Percentiles rank a stretch among this genome's conserved stretches.
Evolutionary conservation across 129 eudicot species (phyloP).

Genomic region (Saussurea involucrata): DNA sequence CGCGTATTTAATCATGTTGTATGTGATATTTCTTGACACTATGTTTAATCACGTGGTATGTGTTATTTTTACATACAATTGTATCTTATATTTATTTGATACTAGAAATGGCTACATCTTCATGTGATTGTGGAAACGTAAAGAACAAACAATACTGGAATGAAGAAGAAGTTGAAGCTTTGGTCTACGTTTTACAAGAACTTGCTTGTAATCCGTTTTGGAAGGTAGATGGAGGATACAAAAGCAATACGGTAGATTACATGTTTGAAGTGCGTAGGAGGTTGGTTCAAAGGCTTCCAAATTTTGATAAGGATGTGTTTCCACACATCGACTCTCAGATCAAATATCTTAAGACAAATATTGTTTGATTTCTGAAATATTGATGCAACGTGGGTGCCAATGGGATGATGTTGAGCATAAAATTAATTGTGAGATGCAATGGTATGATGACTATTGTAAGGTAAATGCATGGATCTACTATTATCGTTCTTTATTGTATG

Average conservation of each 20-base stretch:
- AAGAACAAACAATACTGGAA: conserved; percentile 7
- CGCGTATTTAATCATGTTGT: neutral
- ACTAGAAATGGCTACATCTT: conserved; percentile 6
- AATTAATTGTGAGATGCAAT: neutral
- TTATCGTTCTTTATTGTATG: neutral
- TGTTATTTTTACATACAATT: neutral
- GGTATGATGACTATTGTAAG: conserved; percentile 6
- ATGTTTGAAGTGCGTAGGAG: conserved; percentile 7
- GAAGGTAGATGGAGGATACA: conserved; percentile 2
- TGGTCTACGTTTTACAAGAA: conserved; percentile 5
- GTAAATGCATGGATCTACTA: neutral
- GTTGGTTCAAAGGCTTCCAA: neutral
- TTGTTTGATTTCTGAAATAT: neutral
- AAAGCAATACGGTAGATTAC: neutral
- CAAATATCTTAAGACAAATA: conserved; percentile 10
- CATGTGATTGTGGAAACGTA: conserved; percentile 1
- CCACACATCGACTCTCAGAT: conserved; percentile 1
- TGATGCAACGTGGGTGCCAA: conserved; percentile 7
- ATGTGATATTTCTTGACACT: neutral
- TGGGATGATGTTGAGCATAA: conserved; percentile 11
- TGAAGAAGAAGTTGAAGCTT: conserved; percentile 1
- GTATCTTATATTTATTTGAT: neutral
- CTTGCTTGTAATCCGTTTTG: conserved; percentile 5
- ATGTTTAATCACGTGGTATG: neutral
- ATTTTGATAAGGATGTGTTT: neutral